Evolutionary conservation across 345 rosid species (phyloP).

Genomic region (Carallia pectinifolia): DNA sequence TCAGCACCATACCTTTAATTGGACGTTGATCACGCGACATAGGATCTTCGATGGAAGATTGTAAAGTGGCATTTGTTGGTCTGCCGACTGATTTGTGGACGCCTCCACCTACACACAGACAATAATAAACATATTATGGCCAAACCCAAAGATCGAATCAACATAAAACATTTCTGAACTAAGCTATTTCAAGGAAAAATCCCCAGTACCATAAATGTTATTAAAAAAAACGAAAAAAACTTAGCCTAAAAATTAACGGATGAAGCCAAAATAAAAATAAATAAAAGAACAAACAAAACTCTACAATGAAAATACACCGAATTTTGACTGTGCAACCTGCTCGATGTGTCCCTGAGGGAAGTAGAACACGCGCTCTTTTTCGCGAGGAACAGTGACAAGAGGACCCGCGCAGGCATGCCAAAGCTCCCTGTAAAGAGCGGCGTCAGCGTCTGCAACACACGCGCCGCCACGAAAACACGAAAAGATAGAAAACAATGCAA

Average conservation of each 20-base stretch:
- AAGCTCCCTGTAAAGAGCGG: slow-evolving; percentile 46
- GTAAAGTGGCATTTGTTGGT: slow-evolving; percentile 46
- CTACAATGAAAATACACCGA: too few relatives aligned
- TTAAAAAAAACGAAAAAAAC: too few relatives aligned
- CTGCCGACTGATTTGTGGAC: slow-evolving; percentile 45
- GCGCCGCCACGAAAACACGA: slow-evolving; percentile 8
- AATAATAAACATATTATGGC: background rate
- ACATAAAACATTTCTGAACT: background rate
- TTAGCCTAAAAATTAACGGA: too few relatives aligned
- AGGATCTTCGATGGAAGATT: slow-evolving; percentile 42
- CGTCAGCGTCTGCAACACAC: slow-evolving; percentile 32
- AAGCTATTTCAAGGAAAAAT: too few relatives aligned
- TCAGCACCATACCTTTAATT: slow-evolving; percentile 30
- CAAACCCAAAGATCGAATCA: too few relatives aligned
- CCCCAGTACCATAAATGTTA: too few relatives aligned
- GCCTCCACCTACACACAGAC: slow-evolving; percentile 44
- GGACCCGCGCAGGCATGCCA: slow-evolving; percentile 72
- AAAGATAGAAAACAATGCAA: background rate
- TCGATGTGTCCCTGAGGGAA: slow-evolving; percentile 68
- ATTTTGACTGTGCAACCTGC: too few relatives aligned
- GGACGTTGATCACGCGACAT: slow-evolving; percentile 47
- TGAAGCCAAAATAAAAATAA: too few relatives aligned
- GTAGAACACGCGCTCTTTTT: slow-evolving; percentile 45
- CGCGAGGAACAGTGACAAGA: slow-evolving; percentile 49
- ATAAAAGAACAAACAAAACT: too few relatives aligned